phyloP scores from a whole-genome alignment of 768 basidiomycete species.

The Hygrophoropsis aurantiaca region DNA sequence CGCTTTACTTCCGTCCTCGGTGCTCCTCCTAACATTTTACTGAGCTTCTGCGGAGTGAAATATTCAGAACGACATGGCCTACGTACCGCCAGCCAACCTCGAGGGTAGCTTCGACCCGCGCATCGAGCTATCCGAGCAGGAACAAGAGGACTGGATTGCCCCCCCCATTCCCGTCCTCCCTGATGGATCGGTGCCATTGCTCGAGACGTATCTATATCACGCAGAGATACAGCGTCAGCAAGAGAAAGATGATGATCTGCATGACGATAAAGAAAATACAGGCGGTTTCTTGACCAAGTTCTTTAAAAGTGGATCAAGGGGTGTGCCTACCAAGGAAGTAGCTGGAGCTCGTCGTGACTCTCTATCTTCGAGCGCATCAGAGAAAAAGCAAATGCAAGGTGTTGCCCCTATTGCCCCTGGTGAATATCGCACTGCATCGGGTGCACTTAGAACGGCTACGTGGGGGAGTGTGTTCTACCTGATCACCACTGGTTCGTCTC shows the following conservation, averaged over 20 bases:
- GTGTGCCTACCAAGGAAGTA: constrained; percentile 36
- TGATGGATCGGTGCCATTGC: constrained; percentile 23
- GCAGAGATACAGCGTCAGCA: constrained; percentile 28
- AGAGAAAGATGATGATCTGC: constrained; percentile 9
- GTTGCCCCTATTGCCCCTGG: neutral
- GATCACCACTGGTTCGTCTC: constrained; percentile 46
- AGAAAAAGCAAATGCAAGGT: constrained; percentile 3
- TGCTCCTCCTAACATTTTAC: too few relatives aligned
- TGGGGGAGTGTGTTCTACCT: constrained; percentile 56
- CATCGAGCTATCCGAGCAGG: constrained; percentile 5
- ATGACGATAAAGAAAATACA: neutral
- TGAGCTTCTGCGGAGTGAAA: too few relatives aligned
- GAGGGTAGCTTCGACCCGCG: constrained; percentile 15
- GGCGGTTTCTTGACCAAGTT: neutral
- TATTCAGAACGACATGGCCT: too few relatives aligned
- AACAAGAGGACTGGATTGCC: neutral
- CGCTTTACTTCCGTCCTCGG: too few relatives aligned
- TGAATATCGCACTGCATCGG: constrained; percentile 38
- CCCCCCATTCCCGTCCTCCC: constrained; percentile 17
- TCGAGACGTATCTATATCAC: constrained; percentile 31
- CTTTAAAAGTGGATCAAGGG: constrained; percentile 4
- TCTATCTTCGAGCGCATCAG: neutral
- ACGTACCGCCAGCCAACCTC: constrained; percentile 15
- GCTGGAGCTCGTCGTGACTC: too few relatives aligned
- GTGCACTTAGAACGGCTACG: constrained; percentile 47